Conservation (phyloP, 2,329 filamentous ascomycete species). For the Ilyonectria destructans region DNA sequence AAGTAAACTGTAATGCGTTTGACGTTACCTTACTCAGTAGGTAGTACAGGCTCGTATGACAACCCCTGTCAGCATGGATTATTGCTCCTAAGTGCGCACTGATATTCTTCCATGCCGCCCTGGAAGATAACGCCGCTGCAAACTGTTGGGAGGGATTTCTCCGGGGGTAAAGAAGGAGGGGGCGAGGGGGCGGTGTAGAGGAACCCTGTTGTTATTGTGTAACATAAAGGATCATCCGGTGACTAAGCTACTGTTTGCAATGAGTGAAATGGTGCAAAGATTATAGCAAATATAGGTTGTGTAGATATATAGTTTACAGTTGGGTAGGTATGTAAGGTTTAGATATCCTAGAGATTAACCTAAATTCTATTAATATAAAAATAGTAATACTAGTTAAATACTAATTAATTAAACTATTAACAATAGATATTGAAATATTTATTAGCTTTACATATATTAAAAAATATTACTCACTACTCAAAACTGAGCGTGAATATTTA, state of each 20-base stretch:
- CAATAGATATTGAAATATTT: too few species aligned
- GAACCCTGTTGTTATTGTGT: neutral
- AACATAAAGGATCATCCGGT: neutral
- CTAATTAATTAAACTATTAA: too few species aligned
- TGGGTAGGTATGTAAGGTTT: too few species aligned
- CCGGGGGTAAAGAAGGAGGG: neutral
- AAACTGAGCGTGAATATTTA: too few species aligned
- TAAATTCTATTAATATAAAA: too few species aligned
- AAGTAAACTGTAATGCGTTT: neutral
- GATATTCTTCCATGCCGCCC: neutral
- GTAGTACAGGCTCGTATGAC: neutral
- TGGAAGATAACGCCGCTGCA: neutral
- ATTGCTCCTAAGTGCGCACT: neutral
- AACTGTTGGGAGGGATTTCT: neutral
- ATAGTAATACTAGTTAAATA: too few species aligned
- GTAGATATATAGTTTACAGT: too few species aligned
- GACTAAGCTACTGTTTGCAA: conserved; percentile 27
- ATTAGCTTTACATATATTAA: too few species aligned
- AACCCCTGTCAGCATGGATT: conserved; percentile 34
- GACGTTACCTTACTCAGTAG: neutral
- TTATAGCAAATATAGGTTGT: too few species aligned
- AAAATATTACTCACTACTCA: too few species aligned
- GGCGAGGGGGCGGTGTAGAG: neutral
- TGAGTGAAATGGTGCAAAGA: neutral
- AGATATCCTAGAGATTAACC: too few species aligned